Evolutionary conservation across 106 monocot species (phyloP), one percentile per base, ranked within the genome.

Genomic region (Chionographis japonica): DNA sequence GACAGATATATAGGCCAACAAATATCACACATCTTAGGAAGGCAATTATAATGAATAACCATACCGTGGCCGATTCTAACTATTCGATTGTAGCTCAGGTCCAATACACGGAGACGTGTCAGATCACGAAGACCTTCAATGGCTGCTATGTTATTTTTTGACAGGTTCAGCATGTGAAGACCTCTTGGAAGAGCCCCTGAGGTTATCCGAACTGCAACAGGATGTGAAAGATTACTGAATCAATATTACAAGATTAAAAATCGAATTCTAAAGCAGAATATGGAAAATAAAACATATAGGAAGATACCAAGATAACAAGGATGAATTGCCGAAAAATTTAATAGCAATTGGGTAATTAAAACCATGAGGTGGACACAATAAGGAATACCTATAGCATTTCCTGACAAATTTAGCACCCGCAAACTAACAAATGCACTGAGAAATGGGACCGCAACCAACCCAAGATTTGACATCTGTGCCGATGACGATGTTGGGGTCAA

Each of bases 41-140:
- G 8, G 9, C 9, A 5, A 10, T 46, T 46, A 5, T 46, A 46
- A 46, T 46, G 46, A 6, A 60, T 17, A 14, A 19, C 13, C 69
- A 42, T 84, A 95, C 95, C 95, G 84, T 95, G 95, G 2, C 91
- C 86, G 17, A 95, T 95, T 65, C 78, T 88, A 54, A 75, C 35
- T 35, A 95, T 86, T 40, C 83, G 74, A 57, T 95, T 95, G 63
- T 80, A 82, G 65, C 91, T 86, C 50, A 95, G 67, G 61, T 95
- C 86, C 63, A 95, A 62, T 37, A 91, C 58, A 8, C 95, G 88
- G 7, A 95, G 81, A 9, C 78, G 88, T 17, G 79, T 84, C 52
- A 95, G 64, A 67, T 91, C 95, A 61, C 86, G 86, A 52, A 95
- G 79, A 15, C 91, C 91, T 78, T 95, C 95, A 78, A 95, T 88